Conservation (phyloP, 148 eudicot genomes). For the Rhododendron williamsianum region DNA sequence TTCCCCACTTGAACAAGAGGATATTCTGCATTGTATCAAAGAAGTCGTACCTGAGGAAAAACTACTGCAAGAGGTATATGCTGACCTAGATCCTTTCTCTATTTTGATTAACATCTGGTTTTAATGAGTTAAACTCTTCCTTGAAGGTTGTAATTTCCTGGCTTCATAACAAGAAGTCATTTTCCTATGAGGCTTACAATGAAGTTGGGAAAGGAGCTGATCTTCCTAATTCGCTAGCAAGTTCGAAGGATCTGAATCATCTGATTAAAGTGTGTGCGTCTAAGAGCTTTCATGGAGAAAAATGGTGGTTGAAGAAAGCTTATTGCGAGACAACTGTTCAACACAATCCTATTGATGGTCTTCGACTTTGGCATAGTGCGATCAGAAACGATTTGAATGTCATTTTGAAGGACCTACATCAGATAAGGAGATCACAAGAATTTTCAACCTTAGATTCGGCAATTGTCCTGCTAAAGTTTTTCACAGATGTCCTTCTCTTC, state of each 20-base stretch:
- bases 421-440: conserved; percentile 32
- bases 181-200: conserved; percentile 17
- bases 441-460: conserved; percentile 36
- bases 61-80: conserved; percentile 52
- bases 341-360: conserved; percentile 38
- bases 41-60: conserved; percentile 58
- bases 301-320: conserved; percentile 18
- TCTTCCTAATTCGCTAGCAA: conserved; percentile 25
- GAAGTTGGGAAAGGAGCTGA: conserved; percentile 25
- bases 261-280: conserved; percentile 18
- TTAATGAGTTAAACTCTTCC: conserved; percentile 15
- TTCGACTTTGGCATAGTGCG: conserved; percentile 63
- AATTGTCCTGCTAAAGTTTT: conserved; percentile 53
- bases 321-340: conserved; percentile 13
- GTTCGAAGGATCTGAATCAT: conserved; percentile 19
- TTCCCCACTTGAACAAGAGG: conserved; percentile 54
- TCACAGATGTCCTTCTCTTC: conserved; percentile 58
- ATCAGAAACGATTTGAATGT: conserved; percentile 48
- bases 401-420: conserved; percentile 45
- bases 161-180: conserved; percentile 36
- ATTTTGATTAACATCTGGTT: conserved; percentile 15
- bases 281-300: conserved; percentile 19
- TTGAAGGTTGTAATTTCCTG: conserved; percentile 66
- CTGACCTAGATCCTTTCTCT: background rate
- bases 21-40: conserved; percentile 41